Evolutionary conservation across 2,329 filamentous ascomycete genomes (phyloP).

Genomic region (Chrysoporthe cubensis): DNA sequence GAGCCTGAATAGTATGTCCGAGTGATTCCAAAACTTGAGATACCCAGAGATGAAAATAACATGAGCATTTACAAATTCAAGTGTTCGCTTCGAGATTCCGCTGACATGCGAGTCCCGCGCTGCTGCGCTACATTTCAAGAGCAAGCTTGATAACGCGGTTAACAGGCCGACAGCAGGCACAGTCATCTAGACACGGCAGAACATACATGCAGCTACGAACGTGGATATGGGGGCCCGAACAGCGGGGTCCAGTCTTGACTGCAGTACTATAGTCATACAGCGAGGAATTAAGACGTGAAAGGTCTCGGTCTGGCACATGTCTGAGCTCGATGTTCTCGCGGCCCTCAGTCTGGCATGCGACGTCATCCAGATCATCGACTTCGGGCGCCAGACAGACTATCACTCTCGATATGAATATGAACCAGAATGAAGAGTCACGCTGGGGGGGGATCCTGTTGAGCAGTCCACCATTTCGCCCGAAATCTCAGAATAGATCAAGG

Average conservation of each 20-base stretch:
- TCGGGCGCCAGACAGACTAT: not conserved
- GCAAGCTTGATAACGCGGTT: not conserved
- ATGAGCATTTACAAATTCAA: not conserved
- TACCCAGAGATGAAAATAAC: not conserved
- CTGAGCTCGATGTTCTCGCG: not conserved
- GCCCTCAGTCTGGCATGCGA: not conserved
- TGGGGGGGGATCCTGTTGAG: too few species aligned
- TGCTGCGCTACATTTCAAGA: not conserved
- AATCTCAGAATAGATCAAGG: not conserved
- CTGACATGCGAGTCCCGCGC: not conserved
- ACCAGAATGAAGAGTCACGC: not conserved
- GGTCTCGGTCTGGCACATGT: not conserved
- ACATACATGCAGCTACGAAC: not conserved
- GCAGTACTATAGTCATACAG: not conserved
- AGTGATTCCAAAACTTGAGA: not conserved
- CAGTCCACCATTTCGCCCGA: not conserved
- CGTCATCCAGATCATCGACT: not conserved
- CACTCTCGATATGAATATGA: not conserved
- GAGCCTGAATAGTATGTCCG: too few species aligned
- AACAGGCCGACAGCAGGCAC: not conserved
- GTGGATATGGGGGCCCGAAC: not conserved
- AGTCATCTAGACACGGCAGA: not conserved
- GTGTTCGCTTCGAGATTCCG: not conserved
- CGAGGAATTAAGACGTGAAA: not conserved
- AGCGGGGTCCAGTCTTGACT: too few species aligned